Evolutionary conservation across 2,329 filamentous ascomycete genomes (phyloP).

Genomic region (Trichophyton equinum): DNA sequence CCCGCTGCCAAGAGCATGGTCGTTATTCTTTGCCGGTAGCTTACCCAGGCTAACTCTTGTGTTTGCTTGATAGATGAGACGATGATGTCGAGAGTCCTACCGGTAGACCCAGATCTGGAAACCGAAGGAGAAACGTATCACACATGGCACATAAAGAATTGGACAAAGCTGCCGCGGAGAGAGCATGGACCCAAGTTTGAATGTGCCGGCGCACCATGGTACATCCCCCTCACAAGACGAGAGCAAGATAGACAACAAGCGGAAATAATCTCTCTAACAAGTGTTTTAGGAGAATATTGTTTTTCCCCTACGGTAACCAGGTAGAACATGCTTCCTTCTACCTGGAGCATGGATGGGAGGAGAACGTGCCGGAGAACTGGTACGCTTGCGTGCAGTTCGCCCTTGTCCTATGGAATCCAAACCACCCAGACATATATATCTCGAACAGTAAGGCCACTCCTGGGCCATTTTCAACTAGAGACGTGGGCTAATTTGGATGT

Average conservation of each 20-base stretch:
- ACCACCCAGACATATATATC: constrained; percentile 71
- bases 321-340: constrained; percentile 91
- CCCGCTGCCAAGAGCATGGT: not conserved
- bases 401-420: constrained; percentile 84
- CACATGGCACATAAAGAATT: constrained; percentile 82
- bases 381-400: constrained; percentile 94
- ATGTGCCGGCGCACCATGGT: constrained; percentile 81
- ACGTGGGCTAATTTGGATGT: constrained; percentile 10
- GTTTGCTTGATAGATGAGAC: constrained; percentile 50
- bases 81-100: constrained; percentile 70
- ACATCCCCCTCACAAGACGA: constrained; percentile 22
- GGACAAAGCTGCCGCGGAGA: constrained; percentile 62
- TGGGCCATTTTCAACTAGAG: not conserved
- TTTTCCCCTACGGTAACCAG: constrained; percentile 92
- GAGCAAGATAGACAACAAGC: not conserved
- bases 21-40: not conserved
- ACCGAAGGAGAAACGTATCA: constrained; percentile 60
- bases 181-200: constrained; percentile 82
- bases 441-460: constrained; percentile 49
- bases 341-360: constrained; percentile 81
- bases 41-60: not conserved
- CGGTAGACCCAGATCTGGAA: constrained; percentile 65
- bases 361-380: constrained; percentile 75
- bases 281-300: constrained; percentile 63
- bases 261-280: constrained; percentile 16